phyloP scores from a whole-genome alignment of 495 filamentous ascomycete genomes.

The Hypomontagnella submonticulosa region DNA sequence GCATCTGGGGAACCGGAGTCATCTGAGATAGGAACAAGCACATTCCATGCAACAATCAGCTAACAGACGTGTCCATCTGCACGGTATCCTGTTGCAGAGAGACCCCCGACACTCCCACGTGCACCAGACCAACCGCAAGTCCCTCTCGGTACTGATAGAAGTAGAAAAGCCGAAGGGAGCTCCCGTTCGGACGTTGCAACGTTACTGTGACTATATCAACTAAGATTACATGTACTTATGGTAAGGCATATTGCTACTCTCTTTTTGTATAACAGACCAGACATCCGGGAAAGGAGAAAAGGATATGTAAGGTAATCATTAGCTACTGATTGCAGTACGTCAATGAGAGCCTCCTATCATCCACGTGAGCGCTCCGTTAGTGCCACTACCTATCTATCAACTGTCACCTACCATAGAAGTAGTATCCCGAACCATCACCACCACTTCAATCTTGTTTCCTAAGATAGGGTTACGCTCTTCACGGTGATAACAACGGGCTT shows the following conservation, averaged over 20 bases:
- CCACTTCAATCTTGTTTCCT: background rate
- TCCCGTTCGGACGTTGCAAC: constrained; percentile 31
- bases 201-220: constrained; percentile 31
- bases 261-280: constrained; percentile 8
- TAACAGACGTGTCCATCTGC: constrained; percentile 24
- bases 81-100: constrained; percentile 26
- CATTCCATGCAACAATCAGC: constrained; percentile 44
- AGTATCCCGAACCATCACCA: constrained; percentile 4
- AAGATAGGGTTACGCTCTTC: background rate
- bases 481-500: background rate
- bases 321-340: background rate
- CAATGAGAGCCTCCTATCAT: background rate
- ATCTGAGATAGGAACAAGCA: constrained; percentile 30
- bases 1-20: constrained; percentile 28
- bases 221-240: constrained; percentile 9
- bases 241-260: constrained; percentile 17
- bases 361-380: background rate
- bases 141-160: constrained; percentile 21
- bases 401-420: constrained; percentile 20
- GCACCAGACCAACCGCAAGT: constrained; percentile 6
- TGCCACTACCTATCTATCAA: constrained; percentile 4
- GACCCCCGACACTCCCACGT: constrained; percentile 30
- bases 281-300: constrained; percentile 2
- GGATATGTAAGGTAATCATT: background rate
- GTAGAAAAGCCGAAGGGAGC: constrained; percentile 9